A percentile compares a stretch with the other conserved stretches of the same genome.
Evolutionary conservation across 768 basidiomycete genomes (phyloP).

Genomic region (Naematelia aurantialba): DNA sequence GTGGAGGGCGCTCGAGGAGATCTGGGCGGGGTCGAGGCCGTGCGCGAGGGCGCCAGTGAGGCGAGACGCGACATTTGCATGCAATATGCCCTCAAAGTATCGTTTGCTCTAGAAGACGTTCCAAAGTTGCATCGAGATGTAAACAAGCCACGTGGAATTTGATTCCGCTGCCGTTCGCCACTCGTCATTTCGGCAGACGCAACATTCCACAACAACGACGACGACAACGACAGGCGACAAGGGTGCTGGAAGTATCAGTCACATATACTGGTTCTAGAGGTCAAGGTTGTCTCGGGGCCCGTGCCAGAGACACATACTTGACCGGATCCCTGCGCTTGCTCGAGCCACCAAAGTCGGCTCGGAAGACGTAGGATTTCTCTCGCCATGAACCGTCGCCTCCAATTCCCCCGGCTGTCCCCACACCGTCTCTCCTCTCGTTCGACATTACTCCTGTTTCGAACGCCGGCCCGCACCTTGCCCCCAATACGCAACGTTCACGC

Average conservation of each 20-base stretch:
- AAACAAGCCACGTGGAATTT: neutral
- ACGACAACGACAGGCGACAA: neutral
- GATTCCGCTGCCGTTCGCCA: neutral
- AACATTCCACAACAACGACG: neutral
- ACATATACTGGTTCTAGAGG: no score
- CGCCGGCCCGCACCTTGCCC: neutral
- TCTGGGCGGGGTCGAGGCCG: conserved; percentile 23
- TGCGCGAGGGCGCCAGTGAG: conserved; percentile 31
- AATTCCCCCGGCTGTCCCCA: neutral
- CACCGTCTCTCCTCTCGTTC: neutral
- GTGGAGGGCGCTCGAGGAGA: conserved; percentile 5
- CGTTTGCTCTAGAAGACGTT: no score
- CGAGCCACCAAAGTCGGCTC: neutral
- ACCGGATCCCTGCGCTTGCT: no score
- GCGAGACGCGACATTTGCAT: conserved; percentile 42
- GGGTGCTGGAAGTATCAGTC: neutral
- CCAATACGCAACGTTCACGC: neutral
- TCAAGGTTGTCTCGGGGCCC: no score
- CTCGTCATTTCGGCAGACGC: neutral
- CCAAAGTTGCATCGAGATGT: no score
- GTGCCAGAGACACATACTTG: no score
- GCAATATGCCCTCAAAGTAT: no score
- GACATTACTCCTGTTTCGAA: neutral
- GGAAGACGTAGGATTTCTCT: neutral
- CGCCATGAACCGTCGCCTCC: neutral